Base-by-base conservation (phyloP, 768 basidiomycete genomes). In the Kwoniella dejecticola region DNA sequence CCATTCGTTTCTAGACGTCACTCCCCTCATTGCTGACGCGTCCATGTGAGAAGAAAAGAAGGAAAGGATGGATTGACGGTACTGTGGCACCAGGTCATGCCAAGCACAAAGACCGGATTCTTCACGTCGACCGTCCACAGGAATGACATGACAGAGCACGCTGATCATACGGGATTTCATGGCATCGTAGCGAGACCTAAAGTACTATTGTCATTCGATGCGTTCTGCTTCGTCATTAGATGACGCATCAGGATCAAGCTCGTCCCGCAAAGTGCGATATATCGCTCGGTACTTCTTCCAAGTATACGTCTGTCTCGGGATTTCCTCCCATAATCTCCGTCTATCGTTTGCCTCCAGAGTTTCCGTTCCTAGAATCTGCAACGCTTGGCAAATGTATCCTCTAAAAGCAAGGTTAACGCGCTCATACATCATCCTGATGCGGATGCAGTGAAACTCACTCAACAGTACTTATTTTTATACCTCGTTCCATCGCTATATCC, bases 401-500 rank as follows among this genome's bases (percentile, higher is more conserved):
- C 65, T 67, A 54, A 41, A 27, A 27, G 7, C 19, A 52, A 19
- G 17, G 42, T 10, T 2, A 11, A 26, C n/a, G n/a, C n/a, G 21
- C 40, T 36, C 40, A 48, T 27, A 13, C 24, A 52, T 24, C 6
- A 11, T 7, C 11, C 21, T 38, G 42, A 46, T 45, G 23, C 44
- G 24, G 3, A 60, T 44, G n/a, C 21, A 15, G 21, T 38, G n/a
- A 30, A 3, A 64, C 69, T 59, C 54, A 70, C 69, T 65, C 53
- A 23, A 47, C 60, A 12, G 71, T 73, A n/a, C 31, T 49, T 15
- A 47, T 5, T 38, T 69, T 64, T 17, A 71, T 55, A 3, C 52
- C 58, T 10, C 29, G 45, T 11, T 59, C 15, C 12, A 15, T 46
- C 0, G 67, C 64, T 21, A 69, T 58, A 15, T 46, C 44, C 21